Evolutionary conservation across 768 basidiomycete genomes (phyloP), one percentile per base, ranked within the genome.

Genomic region (Pleurotus pulmonarius): DNA sequence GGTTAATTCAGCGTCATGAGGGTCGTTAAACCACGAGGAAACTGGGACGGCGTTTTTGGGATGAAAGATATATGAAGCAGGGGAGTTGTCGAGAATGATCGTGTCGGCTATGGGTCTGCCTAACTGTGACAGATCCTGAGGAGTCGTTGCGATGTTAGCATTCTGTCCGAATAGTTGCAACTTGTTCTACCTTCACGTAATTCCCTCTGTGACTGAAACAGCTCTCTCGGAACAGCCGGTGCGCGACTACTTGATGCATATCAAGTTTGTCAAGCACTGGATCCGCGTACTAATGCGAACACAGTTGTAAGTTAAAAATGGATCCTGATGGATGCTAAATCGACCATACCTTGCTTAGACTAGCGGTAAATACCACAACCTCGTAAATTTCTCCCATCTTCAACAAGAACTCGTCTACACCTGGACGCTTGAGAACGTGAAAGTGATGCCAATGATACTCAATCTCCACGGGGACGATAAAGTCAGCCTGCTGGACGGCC

Each of bases 191-290:
- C 86, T 99, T 99, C 73, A 99, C 96, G 70, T 98, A 99, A 75
- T 96, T 98, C 43, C 96, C 96, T 73, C 90, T 91, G 75, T 98
- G 97, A 68, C 97, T 98, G 70, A 97, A 98, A 72, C 97, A 99
- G 67, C 92, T 96, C 73, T 99, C 97, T 59, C 97, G 78, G 84
- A 98, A 99, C 51, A 99, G 74, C 58, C 97, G 83, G 70, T 99
- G 96, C 26, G 91, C 77, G 43, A 99, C 95, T 9, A 95, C 96
- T 60, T 85, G 88, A 71, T 95, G 88, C 16, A 88, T 79, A 67
- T 99, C 97, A 47, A 99, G 83, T 66, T 96, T 97, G 77, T 99
- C 97, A 55, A 99, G 79, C 11, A 99, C 97, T 3, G 97, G 97
- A 67, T 99, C 97, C 46, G 97, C 97, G 68, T 99, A 99, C 94